Evolutionary conservation across 2,329 filamentous ascomycete genomes (phyloP), one percentile per base, ranked within the genome.

Genomic region (Penicillium sp.): DNA sequence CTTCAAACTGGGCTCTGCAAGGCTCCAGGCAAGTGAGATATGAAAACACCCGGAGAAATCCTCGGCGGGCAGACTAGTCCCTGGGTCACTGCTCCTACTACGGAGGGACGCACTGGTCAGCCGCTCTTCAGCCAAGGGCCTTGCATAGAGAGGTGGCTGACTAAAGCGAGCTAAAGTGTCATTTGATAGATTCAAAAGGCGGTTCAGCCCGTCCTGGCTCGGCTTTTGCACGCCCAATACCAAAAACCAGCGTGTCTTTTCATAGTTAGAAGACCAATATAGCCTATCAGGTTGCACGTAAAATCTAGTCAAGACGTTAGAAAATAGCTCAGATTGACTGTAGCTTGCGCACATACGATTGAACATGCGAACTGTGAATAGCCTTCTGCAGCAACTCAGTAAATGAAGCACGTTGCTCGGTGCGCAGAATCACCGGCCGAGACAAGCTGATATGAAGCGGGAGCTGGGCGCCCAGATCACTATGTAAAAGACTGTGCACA

Each of bases 361-460:
- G 57, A 60, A 82, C 69, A 29, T 72, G 61, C 40, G 76, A 76
- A 3, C 67, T 55, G 45, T 70, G 55, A 52, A 88, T 61, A 8
- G 73, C 64, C 1, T 71, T 67, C 34, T 74, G 70, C 5, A 96
- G 70, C 0, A 73, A 71, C 4, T 81, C 73, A 5, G 88, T 76
- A 67, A 96, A 97, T 0, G 60, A 63, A 27, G 87, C 84, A 61
- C 90, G 90, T 59, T 87, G 80, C n/a, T 85, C 79, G 0, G 89
- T 91, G 44, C 79, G 77, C 30, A 99, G 83, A 11, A 86, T 81
- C 47, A 97, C 77, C 0, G 94, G 88, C 6, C 90, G 82, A 7
- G 94, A 97, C 7, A 99, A 81, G 62, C 91, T 96, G 66, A 99
- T 86, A 73, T 99, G 94, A 43, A 99, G 80, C 3, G 93, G 93